These are phyloP conservation scores for Zymoseptoria crescenta DNA, from an alignment of 2,329 filamentous ascomycete genomes.

Conservation along the genomic window DNA sequence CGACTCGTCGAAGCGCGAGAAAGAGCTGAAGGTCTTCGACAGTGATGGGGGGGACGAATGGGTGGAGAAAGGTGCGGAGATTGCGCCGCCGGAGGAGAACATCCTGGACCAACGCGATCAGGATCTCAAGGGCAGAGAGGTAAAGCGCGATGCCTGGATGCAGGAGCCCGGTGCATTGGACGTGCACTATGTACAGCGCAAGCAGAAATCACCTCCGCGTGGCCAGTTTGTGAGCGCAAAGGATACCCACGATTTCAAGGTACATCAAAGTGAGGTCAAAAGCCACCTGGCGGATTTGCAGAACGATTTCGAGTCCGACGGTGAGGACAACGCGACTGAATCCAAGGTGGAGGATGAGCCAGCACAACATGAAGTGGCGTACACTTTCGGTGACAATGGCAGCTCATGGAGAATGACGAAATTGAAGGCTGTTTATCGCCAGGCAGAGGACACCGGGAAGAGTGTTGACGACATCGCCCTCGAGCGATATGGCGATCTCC, in stretches of 20 bases:
- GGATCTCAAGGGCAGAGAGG: slow-evolving; percentile 29
- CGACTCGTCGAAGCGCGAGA: slow-evolving; percentile 23
- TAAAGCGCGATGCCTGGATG: slow-evolving; percentile 89
- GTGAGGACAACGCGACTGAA: slow-evolving; percentile 36
- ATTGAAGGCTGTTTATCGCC: slow-evolving; percentile 73
- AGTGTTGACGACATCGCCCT: slow-evolving; percentile 72
- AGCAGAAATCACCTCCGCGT: slow-evolving; percentile 43
- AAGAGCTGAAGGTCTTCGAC: slow-evolving; percentile 27
- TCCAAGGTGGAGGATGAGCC: slow-evolving; percentile 42
- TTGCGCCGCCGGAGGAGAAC: slow-evolving; percentile 35
- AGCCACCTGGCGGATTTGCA: slow-evolving; percentile 56
- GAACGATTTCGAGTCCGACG: slow-evolving; percentile 40
- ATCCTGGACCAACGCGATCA: slow-evolving; percentile 37
- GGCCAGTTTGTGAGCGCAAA: slow-evolving; percentile 40
- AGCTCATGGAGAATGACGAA: slow-evolving; percentile 97
- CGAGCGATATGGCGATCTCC: slow-evolving; percentile 71
- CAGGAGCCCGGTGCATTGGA: slow-evolving; percentile 72
- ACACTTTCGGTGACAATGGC: slow-evolving; percentile 81
- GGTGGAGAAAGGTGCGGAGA: slow-evolving; percentile 38
- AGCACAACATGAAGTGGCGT: slow-evolving; percentile 58
- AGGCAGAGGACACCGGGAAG: slow-evolving; percentile 65
- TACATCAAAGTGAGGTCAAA: slow-evolving; percentile 79
- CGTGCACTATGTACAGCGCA: slow-evolving; percentile 69
- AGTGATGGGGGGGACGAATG: slow-evolving; percentile 39
- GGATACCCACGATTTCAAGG: slow-evolving; percentile 58